phyloP scores from a whole-genome alignment of 2,329 filamentous ascomycete species.

The Penicillium sp. region DNA sequence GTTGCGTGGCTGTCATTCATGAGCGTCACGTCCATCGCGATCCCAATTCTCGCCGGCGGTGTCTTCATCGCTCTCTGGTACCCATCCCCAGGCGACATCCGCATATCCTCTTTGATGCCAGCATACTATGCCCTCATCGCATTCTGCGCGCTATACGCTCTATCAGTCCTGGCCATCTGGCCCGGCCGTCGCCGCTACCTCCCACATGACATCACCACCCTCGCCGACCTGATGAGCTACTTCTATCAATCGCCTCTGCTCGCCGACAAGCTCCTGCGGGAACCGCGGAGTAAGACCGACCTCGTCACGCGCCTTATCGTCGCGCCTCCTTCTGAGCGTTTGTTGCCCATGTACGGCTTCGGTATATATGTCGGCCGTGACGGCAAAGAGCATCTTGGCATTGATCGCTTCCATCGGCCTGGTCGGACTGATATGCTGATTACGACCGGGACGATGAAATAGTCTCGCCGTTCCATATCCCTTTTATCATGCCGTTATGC shows the following conservation, averaged over 20 bases:
- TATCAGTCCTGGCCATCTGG: constrained; percentile 61
- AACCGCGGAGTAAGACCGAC: constrained; percentile 64
- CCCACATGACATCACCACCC: constrained; percentile 68
- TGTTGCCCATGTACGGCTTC: constrained; percentile 52
- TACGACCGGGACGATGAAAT: constrained; percentile 34
- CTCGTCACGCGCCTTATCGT: constrained; percentile 66
- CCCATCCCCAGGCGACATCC: constrained; percentile 42
- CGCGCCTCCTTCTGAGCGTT: constrained; percentile 42
- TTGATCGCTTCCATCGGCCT: constrained; percentile 54
- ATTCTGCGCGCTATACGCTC: constrained; percentile 66
- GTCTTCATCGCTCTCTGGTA: constrained; percentile 63
- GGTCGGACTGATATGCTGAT: constrained; percentile 46
- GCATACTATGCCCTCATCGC: constrained; percentile 71
- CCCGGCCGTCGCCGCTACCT: constrained; percentile 62
- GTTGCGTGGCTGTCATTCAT: constrained; percentile 57
- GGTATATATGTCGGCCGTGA: constrained; percentile 58
- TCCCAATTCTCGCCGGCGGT: constrained; percentile 60
- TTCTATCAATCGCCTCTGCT: constrained; percentile 69
- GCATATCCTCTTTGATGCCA: constrained; percentile 69
- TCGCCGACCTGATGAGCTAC: constrained; percentile 76
- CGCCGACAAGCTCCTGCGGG: constrained; percentile 69
- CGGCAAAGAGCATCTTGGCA: constrained; percentile 58
- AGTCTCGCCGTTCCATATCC: background rate
- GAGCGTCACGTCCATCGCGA: constrained; percentile 50
- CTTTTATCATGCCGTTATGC: constrained; percentile 4